phyloP scores from a whole-genome alignment of 202 grass and related monocot species.

The Setaria italica region DNA sequence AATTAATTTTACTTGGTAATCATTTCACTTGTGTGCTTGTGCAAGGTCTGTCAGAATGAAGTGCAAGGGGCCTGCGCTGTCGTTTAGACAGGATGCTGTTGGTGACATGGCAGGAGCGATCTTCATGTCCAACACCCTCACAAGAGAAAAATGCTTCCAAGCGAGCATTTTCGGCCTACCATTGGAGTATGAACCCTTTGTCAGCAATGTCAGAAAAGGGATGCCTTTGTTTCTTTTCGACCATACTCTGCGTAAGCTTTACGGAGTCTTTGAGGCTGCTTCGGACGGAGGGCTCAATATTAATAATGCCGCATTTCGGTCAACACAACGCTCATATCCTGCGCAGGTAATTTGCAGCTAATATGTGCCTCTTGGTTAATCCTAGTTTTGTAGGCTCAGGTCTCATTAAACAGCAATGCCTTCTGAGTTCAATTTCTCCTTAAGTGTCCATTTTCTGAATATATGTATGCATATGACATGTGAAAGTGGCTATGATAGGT shows the following conservation, averaged over 20 bases:
- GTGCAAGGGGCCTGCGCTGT: neutral
- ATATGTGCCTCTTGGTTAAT: neutral
- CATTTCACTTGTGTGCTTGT: neutral
- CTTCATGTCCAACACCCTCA: slow-evolving; percentile 71
- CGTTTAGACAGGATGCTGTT: neutral
- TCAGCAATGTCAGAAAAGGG: slow-evolving; percentile 50
- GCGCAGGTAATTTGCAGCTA: slow-evolving; percentile 61
- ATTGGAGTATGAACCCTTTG: slow-evolving; percentile 44
- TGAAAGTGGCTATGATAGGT: neutral
- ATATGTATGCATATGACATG: neutral
- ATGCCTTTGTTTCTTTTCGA: slow-evolving; percentile 83
- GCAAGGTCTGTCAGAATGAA: slow-evolving; percentile 52
- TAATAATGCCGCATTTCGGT: slow-evolving; percentile 37
- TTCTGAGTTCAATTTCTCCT: neutral
- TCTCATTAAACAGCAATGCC: neutral
- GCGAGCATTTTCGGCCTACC: slow-evolving; percentile 56
- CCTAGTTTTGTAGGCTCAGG: neutral
- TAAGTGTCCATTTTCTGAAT: neutral
- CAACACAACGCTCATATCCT: slow-evolving; percentile 40
- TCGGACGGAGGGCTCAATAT: slow-evolving; percentile 64
- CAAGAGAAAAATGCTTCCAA: slow-evolving; percentile 57
- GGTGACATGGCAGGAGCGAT: slow-evolving; percentile 59
- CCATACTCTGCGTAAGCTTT: slow-evolving; percentile 55
- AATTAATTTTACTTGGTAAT: no score
- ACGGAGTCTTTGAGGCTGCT: slow-evolving; percentile 65